Evolutionary conservation across 1,284 basidiomycete genomes (phyloP), one percentile per base, ranked within the genome.

Genomic region (Moesziomyces aphidis): DNA sequence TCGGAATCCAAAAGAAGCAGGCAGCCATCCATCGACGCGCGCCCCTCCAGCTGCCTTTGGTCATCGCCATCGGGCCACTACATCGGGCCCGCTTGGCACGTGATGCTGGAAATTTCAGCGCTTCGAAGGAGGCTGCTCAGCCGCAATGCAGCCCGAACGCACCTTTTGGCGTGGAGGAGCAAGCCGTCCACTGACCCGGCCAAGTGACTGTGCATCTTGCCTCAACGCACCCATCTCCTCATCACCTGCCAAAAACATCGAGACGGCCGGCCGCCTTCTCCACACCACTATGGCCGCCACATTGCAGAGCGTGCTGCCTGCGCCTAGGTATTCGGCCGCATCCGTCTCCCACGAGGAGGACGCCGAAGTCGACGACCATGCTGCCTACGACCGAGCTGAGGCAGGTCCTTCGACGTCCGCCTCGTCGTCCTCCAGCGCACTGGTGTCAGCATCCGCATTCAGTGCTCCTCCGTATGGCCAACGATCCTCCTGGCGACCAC

Each of bases 401-500:
- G 56, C 67, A 7, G 63, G 58, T 9, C 50, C 59, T 22, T 72
- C 71, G 50, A 61, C 61, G 4, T 56, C 60, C 10, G 49, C 61
- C 9, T 28, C 59, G 17, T 28, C 49, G 10, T n/a, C 53, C 13
- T 62, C 64, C 17, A 55, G 45, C 28, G 49, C 62, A 10, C 49
- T 63, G 17, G 52, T 63, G 22, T 52, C 70, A 6, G 26, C 55
- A 58, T 48, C 61, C 22, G 50, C 66, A 2, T 17, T 55, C 46
- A 49, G 31, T 39, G 70, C 91, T 39, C 94, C 93, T 24, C 88
- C 91, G 6, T 98, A 98, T 85, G 93, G 95, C 8, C 90, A 91
- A 81, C 89, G 96, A 65, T 88, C 86, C 74, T 91, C 90, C 64
- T 99, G 96, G 96, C 93, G 90, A 81, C 96, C 96, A 22, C 89